Base-by-base conservation (phyloP, 2,329 filamentous ascomycete species). In the Aspergillus felis region DNA sequence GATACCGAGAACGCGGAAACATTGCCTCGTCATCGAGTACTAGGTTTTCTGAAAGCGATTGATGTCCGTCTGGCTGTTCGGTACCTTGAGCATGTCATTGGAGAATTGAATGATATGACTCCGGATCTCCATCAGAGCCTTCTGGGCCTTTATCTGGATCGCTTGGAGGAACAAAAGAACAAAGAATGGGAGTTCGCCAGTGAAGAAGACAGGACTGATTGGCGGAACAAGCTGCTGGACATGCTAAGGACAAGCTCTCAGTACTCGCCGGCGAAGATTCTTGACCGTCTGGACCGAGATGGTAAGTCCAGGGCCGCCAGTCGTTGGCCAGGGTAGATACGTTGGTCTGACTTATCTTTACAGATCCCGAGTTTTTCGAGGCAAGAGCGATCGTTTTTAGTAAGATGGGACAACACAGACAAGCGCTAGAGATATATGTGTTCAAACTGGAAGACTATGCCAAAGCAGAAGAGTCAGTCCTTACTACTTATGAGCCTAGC, bases 341-440 rank as follows among this genome's bases (percentile, higher is more conserved):
- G 24, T 58, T 42, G 10, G 24, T 54, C 38, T 58, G 28, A 55
- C 54, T 59, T 17, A 62, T 24, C 58, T 58, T 56, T 61, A 12
- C 62, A 93, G 91, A 97, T 71, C 81, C 92, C 0, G 81, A 85
- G 2, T 97, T 97, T 68, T 96, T 89, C 73, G 93, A 97, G 72
- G 87, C 91, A 1, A 87, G 93, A 60, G 94, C 94, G 6, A 88
- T 97, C 48, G 87, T 97, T 22, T 84, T 97, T 42, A 92, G 91
- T 74, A 95, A 94, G 66, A 96, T 97, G 90, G 91, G 91, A 6
- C 89, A 93, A 66, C 92, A 99, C 76, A 92, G 91, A 70, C 92
- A 97, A 75, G 94, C 94, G 0, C 79, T 99, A n/a, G 89, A 94
- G 71, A 96, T 99, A 53, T 99, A 96, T 71, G 93, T 97, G 28